Percentiles rank a stretch among this genome's conserved stretches.
Evolutionary conservation across 1,284 basidiomycete species (phyloP).

Genomic region (Polyporus tsugae): DNA sequence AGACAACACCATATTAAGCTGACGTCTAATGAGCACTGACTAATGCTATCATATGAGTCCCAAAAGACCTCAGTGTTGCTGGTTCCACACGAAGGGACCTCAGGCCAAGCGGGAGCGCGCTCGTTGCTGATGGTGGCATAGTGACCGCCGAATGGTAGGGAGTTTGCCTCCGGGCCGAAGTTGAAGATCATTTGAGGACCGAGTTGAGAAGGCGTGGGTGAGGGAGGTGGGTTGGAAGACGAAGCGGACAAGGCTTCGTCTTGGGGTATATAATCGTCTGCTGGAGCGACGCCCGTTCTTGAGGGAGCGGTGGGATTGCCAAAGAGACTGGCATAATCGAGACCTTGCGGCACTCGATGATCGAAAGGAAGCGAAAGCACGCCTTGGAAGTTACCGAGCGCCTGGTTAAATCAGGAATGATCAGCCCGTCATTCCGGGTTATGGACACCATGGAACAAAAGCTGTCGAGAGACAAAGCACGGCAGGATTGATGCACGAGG

Average conservation of each 20-base stretch:
- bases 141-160: conserved; percentile 11
- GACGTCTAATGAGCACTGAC: conserved; percentile 17
- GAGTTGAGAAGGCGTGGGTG: background rate
- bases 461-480: conserved; percentile 26
- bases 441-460: conserved; percentile 26
- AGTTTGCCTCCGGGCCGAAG: conserved; percentile 14
- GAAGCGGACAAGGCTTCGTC: conserved; percentile 10
- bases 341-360: conserved; percentile 20
- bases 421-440: conserved; percentile 30
- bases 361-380: conserved; percentile 23
- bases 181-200: conserved; percentile 23
- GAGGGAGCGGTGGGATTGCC: conserved; percentile 20
- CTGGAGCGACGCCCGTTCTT: conserved; percentile 28
- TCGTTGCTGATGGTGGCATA: conserved; percentile 6
- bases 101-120: background rate
- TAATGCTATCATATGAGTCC: conserved; percentile 18
- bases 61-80: conserved; percentile 17
- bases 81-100: conserved; percentile 6
- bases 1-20: conserved; percentile 6
- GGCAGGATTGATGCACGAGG: conserved; percentile 22
- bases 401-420: conserved; percentile 31
- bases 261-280: conserved; percentile 30
- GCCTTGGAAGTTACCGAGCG: conserved; percentile 27
- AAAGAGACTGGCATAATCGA: conserved; percentile 29
- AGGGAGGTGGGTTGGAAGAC: conserved; percentile 12